A percentile compares a stretch with the other conserved stretches of the same genome.
Conservation (phyloP, 2,329 filamentous ascomycete species). For the Sclerotinia nivalis region DNA sequence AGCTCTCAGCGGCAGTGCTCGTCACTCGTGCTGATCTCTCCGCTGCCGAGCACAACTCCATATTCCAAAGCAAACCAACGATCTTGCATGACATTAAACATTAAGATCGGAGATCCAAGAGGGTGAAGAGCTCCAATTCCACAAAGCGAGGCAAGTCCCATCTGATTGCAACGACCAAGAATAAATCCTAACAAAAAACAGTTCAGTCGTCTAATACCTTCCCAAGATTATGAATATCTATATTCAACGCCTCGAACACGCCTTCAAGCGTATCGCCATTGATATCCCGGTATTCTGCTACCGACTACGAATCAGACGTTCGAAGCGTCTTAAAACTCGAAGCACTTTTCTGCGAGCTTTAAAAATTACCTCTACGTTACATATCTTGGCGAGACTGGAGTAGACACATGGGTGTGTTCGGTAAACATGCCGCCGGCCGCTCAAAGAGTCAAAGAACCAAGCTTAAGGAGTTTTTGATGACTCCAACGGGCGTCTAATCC, state of each 20-base stretch:
- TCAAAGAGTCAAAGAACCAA: no score
- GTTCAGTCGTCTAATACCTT: constrained; percentile 44
- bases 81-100: no score
- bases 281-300: not conserved
- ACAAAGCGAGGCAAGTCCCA: not conserved
- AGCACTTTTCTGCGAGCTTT: not conserved
- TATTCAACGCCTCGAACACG: constrained; percentile 52
- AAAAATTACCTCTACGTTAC: not conserved
- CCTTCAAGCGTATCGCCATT: constrained; percentile 41
- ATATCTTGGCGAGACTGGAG: not conserved
- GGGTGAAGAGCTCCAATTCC: no score
- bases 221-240: constrained; percentile 58
- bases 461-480: no score
- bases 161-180: not conserved
- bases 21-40: not conserved
- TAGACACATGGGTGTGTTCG: no score
- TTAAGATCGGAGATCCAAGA: not conserved
- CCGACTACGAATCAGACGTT: not conserved
- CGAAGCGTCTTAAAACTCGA: not conserved
- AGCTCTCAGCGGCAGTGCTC: not conserved
- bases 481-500: no score
- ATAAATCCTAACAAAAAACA: not conserved
- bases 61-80: not conserved
- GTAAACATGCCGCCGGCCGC: no score
- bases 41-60: not conserved